phyloP scores from a whole-genome alignment of 2,329 filamentous ascomycete genomes.

The Alternaria infectoria region DNA sequence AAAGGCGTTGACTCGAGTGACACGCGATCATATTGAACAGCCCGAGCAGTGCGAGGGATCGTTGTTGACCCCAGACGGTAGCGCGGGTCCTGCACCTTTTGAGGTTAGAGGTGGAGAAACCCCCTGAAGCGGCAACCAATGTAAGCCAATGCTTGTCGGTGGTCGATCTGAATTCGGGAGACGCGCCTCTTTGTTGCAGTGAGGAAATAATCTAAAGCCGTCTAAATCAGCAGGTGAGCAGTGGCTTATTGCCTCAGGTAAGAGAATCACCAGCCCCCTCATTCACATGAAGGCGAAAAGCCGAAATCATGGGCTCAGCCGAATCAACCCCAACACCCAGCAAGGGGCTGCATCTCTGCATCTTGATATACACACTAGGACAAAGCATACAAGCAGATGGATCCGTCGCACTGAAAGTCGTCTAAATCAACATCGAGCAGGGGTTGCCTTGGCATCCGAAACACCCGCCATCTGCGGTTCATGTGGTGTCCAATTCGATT shows the following conservation, averaged over 20 bases:
- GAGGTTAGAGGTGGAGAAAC: conserved; percentile 13
- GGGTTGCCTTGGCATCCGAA: neutral
- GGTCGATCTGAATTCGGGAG: conserved; percentile 18
- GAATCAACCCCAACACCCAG: neutral
- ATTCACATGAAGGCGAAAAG: conserved; percentile 27
- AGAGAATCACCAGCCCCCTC: conserved; percentile 13
- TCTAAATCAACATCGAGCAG: neutral
- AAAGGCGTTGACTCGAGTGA: neutral
- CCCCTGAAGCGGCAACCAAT: conserved; percentile 21
- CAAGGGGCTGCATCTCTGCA: neutral
- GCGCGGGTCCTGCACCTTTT: neutral
- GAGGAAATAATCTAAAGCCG: conserved; percentile 11
- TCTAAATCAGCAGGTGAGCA: conserved; percentile 23
- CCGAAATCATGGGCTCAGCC: neutral
- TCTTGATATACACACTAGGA: neutral
- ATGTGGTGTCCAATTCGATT: neutral
- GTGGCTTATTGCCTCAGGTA: conserved; percentile 17
- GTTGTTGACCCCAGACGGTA: conserved; percentile 11
- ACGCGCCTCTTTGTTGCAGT: conserved; percentile 21
- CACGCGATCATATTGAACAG: conserved; percentile 12
- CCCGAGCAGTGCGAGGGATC: conserved; percentile 7
- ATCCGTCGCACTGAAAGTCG: neutral
- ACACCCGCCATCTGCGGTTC: neutral
- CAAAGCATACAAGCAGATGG: neutral
- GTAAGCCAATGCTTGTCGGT: conserved; percentile 16